phyloP scores from a whole-genome alignment of 2,329 filamentous ascomycete species.

The Exophiala phaeomuriformis region DNA sequence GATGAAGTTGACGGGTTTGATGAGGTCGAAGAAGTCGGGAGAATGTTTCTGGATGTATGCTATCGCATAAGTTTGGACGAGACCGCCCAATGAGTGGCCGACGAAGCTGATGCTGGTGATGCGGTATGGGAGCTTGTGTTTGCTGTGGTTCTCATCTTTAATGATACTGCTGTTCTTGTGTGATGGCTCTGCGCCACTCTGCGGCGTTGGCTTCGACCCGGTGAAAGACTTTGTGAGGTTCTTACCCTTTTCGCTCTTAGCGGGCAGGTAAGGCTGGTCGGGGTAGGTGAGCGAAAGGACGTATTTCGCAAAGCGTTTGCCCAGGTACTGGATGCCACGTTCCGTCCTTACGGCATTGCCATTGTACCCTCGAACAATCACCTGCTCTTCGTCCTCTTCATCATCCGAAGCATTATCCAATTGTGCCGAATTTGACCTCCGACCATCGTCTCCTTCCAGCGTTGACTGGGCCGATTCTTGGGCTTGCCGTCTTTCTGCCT shows the following conservation, averaged over 20 bases:
- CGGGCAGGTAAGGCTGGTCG: constrained; percentile 78
- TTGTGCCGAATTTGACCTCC: constrained; percentile 21
- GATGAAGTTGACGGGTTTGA: constrained; percentile 87
- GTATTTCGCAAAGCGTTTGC: constrained; percentile 87
- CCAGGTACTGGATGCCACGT: constrained; percentile 91
- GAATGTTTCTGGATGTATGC: constrained; percentile 78
- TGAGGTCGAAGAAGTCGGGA: constrained; percentile 67
- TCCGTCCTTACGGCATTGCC: constrained; percentile 67
- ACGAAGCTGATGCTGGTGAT: constrained; percentile 79
- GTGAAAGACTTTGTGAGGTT: constrained; percentile 45
- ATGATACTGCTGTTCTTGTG: constrained; percentile 57
- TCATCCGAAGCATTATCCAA: constrained; percentile 20
- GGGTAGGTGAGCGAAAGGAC: constrained; percentile 86
- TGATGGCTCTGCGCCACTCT: constrained; percentile 30
- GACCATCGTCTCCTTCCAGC: constrained; percentile 17
- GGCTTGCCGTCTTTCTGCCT: constrained; percentile 43
- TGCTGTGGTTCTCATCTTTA: constrained; percentile 41
- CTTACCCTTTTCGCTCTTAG: constrained; percentile 47
- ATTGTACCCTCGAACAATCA: constrained; percentile 51
- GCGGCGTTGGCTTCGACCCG: constrained; percentile 30
- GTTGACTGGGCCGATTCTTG: constrained; percentile 25
- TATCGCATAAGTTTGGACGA: constrained; percentile 79
- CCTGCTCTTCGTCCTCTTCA: constrained; percentile 43
- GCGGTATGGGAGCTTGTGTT: constrained; percentile 48
- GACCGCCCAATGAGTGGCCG: constrained; percentile 82